phyloP scores from a whole-genome alignment of 2,329 filamentous ascomycete species.

The Neophaeococcomyces aloes region DNA sequence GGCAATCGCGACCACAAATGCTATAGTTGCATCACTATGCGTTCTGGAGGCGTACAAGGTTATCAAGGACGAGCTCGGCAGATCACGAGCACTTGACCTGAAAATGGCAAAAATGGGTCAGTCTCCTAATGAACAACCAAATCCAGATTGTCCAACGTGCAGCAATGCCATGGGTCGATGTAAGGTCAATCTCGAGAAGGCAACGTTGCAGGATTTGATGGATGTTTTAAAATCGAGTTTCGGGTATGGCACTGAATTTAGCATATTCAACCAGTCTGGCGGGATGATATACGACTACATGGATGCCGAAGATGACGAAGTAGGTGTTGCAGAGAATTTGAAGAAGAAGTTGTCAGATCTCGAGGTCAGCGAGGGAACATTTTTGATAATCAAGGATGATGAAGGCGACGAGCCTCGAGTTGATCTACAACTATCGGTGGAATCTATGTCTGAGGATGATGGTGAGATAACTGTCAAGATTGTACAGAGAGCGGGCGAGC shows the following conservation, averaged over 20 bases:
- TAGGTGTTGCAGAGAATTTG: constrained; percentile 14
- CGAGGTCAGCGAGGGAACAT: constrained; percentile 60
- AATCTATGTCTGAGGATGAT: constrained; percentile 23
- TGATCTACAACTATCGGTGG: constrained; percentile 59
- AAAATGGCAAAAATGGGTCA: constrained; percentile 48
- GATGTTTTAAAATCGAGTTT: constrained; percentile 59
- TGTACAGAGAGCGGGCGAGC: constrained; percentile 23
- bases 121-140: constrained; percentile 55
- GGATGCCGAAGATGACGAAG: constrained; percentile 76
- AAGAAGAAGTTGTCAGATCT: constrained; percentile 68
- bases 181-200: constrained; percentile 56
- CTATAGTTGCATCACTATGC: constrained; percentile 85
- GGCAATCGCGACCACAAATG: constrained; percentile 95
- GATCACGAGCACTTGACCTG: constrained; percentile 76
- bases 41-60: constrained; percentile 91
- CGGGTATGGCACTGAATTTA: constrained; percentile 71
- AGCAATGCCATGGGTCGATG: constrained; percentile 59
- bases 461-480: constrained; percentile 33
- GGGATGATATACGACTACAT: constrained; percentile 71
- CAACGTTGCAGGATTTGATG: constrained; percentile 70
- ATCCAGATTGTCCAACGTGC: constrained; percentile 75
- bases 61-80: constrained; percentile 57
- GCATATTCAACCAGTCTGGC: constrained; percentile 56
- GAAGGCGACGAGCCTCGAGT: constrained; percentile 52
- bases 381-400: constrained; percentile 74